Evolutionary conservation across 148 eudicot genomes (phyloP).

Genomic region (Linanthus parryae): DNA sequence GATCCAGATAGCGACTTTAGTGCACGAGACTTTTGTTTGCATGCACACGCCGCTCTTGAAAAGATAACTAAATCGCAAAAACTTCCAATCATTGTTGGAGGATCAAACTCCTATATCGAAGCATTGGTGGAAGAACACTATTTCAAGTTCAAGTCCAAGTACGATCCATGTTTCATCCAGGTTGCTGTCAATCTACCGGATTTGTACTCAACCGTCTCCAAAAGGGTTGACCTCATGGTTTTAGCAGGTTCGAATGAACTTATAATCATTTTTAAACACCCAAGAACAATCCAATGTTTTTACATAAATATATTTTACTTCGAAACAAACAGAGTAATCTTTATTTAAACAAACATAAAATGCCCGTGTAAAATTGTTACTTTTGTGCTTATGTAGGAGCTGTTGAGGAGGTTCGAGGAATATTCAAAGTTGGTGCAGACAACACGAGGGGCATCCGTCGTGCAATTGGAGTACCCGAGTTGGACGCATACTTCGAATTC

Average conservation of each 20-base stretch:
- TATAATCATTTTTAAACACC: too few species aligned
- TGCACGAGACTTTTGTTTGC: slow-evolving; percentile 9
- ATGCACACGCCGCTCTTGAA: slow-evolving; percentile 1
- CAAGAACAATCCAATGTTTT: too few species aligned
- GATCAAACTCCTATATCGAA: slow-evolving; percentile 30
- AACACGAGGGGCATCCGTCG: slow-evolving; percentile 22
- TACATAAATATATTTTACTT: too few species aligned
- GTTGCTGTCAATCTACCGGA: slow-evolving; percentile 13
- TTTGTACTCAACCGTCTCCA: slow-evolving; percentile 4
- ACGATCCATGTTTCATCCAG: slow-evolving; percentile 22
- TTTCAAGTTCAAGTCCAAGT: slow-evolving; percentile 6
- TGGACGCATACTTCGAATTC: slow-evolving; percentile 13
- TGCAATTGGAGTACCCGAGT: slow-evolving; percentile 23
- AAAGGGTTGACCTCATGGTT: slow-evolving; percentile 33
- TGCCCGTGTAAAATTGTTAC: not conserved
- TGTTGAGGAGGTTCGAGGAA: slow-evolving; percentile 22
- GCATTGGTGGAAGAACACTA: slow-evolving; percentile 12
- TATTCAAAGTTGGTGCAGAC: slow-evolving; percentile 14
- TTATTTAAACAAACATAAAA: not conserved
- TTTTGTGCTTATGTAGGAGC: slow-evolving; percentile 5
- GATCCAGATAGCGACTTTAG: slow-evolving; percentile 20
- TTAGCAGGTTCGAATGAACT: too few species aligned
- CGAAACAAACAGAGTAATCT: not conserved
- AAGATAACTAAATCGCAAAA: not conserved
- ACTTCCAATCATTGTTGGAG: slow-evolving; percentile 31